Conservation (phyloP, 257 asterid genomes). For the Solanum appendiculatum region DNA sequence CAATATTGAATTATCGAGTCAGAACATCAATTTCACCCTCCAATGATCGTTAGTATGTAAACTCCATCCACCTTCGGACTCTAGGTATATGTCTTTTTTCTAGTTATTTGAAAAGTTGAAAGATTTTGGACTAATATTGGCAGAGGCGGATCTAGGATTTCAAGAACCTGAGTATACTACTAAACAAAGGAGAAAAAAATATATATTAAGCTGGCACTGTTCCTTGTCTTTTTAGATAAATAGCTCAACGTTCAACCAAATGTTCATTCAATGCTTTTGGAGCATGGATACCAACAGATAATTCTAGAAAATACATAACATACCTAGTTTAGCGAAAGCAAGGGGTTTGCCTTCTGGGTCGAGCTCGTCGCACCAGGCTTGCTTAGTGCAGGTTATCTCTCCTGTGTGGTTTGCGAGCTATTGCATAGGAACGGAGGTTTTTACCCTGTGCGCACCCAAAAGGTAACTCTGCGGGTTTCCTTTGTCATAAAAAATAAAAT, state of each 20-base stretch:
- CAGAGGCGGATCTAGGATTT: not conserved
- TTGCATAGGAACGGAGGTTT: rapidly evolving
- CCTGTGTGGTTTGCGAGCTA: rapidly evolving
- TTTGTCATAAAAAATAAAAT: too few relatives aligned
- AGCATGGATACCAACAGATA: not conserved
- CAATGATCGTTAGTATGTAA: not conserved
- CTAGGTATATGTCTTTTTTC: not conserved
- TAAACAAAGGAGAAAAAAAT: not conserved
- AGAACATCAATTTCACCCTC: not conserved
- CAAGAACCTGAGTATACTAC: not conserved
- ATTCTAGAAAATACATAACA: not conserved
- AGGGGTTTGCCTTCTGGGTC: too few relatives aligned
- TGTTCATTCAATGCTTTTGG: not conserved
- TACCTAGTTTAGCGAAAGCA: not conserved
- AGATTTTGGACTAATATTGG: not conserved
- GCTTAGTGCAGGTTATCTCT: rapidly evolving
- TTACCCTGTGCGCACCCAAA: rapidly evolving
- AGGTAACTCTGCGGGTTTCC: rapidly evolving
- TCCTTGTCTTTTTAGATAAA: not conserved
- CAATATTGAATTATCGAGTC: not conserved
- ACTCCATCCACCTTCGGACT: not conserved
- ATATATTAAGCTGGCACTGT: not conserved
- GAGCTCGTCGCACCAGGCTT: too few relatives aligned
- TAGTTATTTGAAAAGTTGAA: not conserved
- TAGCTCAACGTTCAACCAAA: not conserved